Conservation (phyloP, 1,284 basidiomycete species). For the Thelephora terrestris region DNA sequence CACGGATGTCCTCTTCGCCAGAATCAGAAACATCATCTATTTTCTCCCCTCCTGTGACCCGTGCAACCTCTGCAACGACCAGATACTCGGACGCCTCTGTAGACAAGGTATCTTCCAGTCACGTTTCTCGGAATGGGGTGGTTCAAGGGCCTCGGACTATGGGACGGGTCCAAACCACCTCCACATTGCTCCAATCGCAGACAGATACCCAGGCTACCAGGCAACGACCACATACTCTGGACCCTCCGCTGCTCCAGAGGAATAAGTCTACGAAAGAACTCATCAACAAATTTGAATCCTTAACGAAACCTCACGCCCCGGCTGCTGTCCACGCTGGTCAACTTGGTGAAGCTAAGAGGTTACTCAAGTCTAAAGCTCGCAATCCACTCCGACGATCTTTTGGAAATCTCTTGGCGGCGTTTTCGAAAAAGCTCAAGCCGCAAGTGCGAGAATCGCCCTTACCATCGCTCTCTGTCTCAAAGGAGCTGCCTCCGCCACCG, state of each 20-base stretch:
- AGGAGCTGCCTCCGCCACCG: not conserved
- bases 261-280: constrained; percentile 26
- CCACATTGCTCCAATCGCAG: constrained; percentile 5
- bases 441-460: not conserved
- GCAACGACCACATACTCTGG: not conserved
- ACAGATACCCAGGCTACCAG: constrained; percentile 6
- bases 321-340: not conserved
- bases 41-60: constrained; percentile 16
- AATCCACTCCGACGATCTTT: constrained; percentile 52
- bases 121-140: not conserved
- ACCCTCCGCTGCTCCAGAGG: constrained; percentile 3
- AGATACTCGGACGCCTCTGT: constrained; percentile 9
- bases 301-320: constrained; percentile 5
- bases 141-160: not conserved
- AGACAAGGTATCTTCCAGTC: not conserved
- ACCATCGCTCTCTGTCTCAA: not conserved
- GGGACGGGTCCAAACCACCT: constrained; percentile 5
- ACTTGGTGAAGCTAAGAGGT: not conserved
- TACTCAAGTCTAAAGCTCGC: not conserved
- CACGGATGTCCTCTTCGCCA: constrained; percentile 5
- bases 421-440: constrained; percentile 38
- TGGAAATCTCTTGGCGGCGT: constrained; percentile 50
- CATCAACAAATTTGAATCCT: constrained; percentile 25
- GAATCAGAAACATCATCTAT: constrained; percentile 16
- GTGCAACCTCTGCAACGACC: constrained; percentile 10